Evolutionary conservation across 768 basidiomycete genomes (phyloP).

Genomic region (Steccherinum ochraceum): DNA sequence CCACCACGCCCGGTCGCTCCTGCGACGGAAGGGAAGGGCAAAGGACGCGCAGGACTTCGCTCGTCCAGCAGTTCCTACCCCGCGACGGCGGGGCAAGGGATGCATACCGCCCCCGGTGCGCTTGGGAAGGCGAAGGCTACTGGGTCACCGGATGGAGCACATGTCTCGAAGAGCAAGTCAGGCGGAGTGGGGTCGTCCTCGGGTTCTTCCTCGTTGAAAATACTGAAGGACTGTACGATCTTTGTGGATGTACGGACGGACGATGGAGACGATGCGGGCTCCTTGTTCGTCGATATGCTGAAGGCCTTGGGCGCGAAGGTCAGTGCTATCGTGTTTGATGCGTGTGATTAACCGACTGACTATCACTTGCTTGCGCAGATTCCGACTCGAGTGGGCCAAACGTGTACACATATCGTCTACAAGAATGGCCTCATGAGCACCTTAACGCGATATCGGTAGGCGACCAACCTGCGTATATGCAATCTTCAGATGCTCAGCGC

Average conservation of each 20-base stretch:
- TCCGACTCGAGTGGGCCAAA: slow-evolving; percentile 57
- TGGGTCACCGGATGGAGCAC: slow-evolving; percentile 1
- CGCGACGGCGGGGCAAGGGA: background rate
- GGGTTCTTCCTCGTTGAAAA: slow-evolving; percentile 32
- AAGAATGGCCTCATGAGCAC: slow-evolving; percentile 80
- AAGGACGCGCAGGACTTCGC: slow-evolving; percentile 7
- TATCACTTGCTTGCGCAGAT: no score
- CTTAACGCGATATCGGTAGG: slow-evolving; percentile 61
- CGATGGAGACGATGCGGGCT: slow-evolving; percentile 75
- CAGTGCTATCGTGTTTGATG: no score
- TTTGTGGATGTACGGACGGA: slow-evolving; percentile 79
- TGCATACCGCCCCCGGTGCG: slow-evolving; percentile 4
- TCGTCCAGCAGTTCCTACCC: slow-evolving; percentile 7
- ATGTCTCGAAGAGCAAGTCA: slow-evolving; percentile 3
- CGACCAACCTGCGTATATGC: slow-evolving; percentile 5
- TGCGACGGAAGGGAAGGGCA: slow-evolving; percentile 13
- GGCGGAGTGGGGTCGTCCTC: background rate
- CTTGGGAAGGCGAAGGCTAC: slow-evolving; percentile 1
- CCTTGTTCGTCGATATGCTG: slow-evolving; percentile 80
- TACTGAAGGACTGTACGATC: slow-evolving; percentile 68
- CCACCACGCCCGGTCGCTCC: slow-evolving; percentile 19
- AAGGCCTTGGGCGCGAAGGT: slow-evolving; percentile 78
- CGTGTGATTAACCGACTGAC: background rate
- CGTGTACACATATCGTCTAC: slow-evolving; percentile 79
- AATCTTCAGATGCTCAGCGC: no score